Conservation (phyloP, 768 basidiomycete species). For the Cubamyces sp. region DNA sequence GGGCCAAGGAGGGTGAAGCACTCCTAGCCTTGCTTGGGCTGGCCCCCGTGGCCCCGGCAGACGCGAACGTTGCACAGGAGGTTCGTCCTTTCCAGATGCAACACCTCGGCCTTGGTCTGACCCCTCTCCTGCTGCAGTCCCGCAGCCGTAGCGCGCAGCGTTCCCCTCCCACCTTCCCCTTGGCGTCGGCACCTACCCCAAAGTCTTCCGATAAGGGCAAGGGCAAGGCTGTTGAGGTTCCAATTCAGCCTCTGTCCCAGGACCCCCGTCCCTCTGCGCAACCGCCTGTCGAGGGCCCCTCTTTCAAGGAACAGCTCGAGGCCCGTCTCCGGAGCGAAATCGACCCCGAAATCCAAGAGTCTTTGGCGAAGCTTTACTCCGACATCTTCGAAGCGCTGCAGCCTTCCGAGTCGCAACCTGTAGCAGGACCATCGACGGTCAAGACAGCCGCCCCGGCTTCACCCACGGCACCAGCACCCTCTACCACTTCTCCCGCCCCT, state of each 20-base stretch:
- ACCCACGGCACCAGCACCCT: neutral
- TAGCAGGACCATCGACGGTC: constrained; percentile 6
- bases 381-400: constrained; percentile 18
- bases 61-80: neutral
- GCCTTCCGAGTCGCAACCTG: neutral
- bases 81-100: constrained; percentile 3
- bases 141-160: neutral
- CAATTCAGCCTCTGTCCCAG: neutral
- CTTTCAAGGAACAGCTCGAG: constrained; percentile 25
- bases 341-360: constrained; percentile 23
- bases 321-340: constrained; percentile 20
- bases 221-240: constrained; percentile 29
- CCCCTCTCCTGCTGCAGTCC: neutral
- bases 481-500: neutral
- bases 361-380: constrained; percentile 22
- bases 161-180: neutral
- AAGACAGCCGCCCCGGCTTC: neutral
- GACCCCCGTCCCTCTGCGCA: neutral
- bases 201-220: constrained; percentile 27
- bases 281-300: neutral
- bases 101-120: neutral
- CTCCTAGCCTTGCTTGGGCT: constrained; percentile 2
- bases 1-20: neutral
- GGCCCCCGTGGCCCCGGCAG: neutral
- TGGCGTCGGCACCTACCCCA: neutral